Base-by-base conservation (phyloP, 2,329 filamentous ascomycete species). In the Annulohypoxylon truncatum region DNA sequence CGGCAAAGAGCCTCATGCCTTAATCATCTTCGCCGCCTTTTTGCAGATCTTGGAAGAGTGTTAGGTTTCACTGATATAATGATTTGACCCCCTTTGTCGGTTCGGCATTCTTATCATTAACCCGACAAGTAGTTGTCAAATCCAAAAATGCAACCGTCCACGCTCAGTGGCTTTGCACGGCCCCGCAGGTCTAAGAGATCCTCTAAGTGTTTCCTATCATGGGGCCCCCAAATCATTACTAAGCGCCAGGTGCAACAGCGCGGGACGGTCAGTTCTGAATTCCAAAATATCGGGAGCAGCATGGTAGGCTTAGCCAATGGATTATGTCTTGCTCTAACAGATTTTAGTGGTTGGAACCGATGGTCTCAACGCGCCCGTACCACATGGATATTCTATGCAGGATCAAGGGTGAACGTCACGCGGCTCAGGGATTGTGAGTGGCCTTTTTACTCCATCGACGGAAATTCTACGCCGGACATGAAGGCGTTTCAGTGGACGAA, bases 1-100 rank as follows among this genome's bases (percentile, higher is more conserved):
- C 58, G 48, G 48, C 46, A 18, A 62, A 59, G 66, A 68, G 66
- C 66, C 66, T 65, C 66, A 62, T 65, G 28, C 53, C 31, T 50
- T 24, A 38, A 53, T 46, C 26, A 40, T 40, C n/a, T 26, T 44
- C 15, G 52, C 52, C 53, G 29, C 58, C n/a, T 54, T n/a, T 53
- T 47, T 62, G 42, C 44, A 63, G 59, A 64, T 64, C 50, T 5
- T 28, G 20, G 18, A 46, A 6, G 33, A 50, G 29, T 53, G n/a
- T 26, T 61, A 48, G 29, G 31, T 53, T 52, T 53, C 46, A 28
- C 33, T n/a, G 47, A 58, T 26, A 31, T 31, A 33, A 51, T 28
- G 24, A 47, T 60, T 44, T 46, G 26, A 46, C 51, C 46, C 33
- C 29, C 20, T 38, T 9, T 10, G 28, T 33, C 24, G 29, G 35